Evolutionary conservation across 169 alveolate species (phyloP).

Genomic region (Plasmodium vivax): DNA sequence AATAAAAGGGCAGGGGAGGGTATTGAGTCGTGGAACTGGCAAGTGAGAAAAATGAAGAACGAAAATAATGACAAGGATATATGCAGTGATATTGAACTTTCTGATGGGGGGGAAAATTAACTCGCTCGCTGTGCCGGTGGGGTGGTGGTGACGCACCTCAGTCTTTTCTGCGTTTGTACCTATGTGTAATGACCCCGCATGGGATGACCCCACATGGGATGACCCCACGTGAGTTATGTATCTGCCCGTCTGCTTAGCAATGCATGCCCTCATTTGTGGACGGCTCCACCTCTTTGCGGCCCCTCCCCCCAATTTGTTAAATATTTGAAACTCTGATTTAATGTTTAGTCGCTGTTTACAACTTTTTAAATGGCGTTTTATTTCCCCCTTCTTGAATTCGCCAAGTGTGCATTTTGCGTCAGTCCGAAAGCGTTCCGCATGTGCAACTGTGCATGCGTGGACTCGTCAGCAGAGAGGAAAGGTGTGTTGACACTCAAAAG

Average conservation of each 20-base stretch:
- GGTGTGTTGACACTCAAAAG: background rate
- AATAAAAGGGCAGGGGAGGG: slow-evolving; percentile 81
- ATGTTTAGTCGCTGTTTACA: slow-evolving; percentile 13
- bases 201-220: background rate
- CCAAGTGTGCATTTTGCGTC: background rate
- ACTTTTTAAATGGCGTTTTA: slow-evolving; percentile 4
- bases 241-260: background rate
- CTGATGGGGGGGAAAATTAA: slow-evolving; percentile 13
- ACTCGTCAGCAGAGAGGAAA: background rate
- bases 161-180: background rate
- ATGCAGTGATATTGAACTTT: slow-evolving; percentile 71
- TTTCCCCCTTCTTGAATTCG: slow-evolving; percentile 2
- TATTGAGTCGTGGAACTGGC: slow-evolving; percentile 87
- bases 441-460: background rate
- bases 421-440: background rate
- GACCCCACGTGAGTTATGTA: background rate
- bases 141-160: background rate
- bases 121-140: background rate
- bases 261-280: background rate
- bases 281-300: background rate
- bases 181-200: background rate
- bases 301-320: slow-evolving; percentile 19
- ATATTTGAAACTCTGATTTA: slow-evolving; percentile 43
- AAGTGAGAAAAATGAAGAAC: slow-evolving; percentile 75
- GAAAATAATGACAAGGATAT: slow-evolving; percentile 25